These are phyloP conservation scores for Populus simonii DNA, from an alignment of 345 rosid species.

Conservation along the genomic window DNA sequence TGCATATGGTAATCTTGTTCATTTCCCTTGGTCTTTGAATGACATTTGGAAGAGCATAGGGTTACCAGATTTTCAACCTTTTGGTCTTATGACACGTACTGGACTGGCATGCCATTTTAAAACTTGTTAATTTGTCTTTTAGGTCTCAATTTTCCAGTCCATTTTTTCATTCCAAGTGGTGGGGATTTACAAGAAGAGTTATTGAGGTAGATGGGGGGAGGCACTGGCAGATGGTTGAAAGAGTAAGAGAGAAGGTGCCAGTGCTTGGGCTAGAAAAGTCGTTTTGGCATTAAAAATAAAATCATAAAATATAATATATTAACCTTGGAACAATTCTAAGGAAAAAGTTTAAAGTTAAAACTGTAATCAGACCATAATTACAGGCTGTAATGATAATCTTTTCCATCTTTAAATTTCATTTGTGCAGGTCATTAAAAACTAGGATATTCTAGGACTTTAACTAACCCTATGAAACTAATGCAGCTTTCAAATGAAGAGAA, in stretches of 20 bases:
- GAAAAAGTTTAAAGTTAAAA: background rate
- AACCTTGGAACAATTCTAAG: no score
- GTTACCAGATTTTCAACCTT: background rate
- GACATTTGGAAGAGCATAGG: background rate
- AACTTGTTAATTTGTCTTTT: no score
- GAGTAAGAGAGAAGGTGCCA: no score
- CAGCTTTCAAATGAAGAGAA: background rate
- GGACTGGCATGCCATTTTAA: background rate
- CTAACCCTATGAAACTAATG: background rate
- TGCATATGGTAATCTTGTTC: background rate
- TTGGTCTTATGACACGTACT: background rate
- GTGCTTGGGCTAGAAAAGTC: no score
- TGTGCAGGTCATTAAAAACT: background rate
- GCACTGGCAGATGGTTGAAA: no score
- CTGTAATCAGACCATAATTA: background rate
- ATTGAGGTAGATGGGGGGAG: no score
- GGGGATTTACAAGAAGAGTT: no score
- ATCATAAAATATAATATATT: no score
- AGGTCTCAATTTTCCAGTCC: no score
- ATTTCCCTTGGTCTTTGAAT: background rate
- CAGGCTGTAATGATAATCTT: background rate
- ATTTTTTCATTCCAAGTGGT: no score
- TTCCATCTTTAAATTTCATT: background rate
- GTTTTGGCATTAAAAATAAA: no score
- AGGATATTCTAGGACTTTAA: background rate